Conservation (phyloP, 805 yeast species). For the Wickerhamia fluorescens region DNA sequence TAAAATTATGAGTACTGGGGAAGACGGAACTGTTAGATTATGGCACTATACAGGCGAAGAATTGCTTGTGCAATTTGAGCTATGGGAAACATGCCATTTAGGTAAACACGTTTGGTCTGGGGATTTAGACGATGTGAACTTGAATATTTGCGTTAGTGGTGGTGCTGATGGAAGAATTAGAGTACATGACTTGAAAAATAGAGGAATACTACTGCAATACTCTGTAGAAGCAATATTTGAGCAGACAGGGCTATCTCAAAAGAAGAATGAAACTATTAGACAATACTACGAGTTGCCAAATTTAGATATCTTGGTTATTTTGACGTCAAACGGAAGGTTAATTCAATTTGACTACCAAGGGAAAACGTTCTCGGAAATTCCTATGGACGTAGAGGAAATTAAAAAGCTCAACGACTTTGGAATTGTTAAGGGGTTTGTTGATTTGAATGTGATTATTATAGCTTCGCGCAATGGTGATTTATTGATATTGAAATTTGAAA, state of each 20-base stretch:
- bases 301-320: constrained; percentile 36
- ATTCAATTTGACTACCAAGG: constrained; percentile 21
- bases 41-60: constrained; percentile 48
- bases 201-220: constrained; percentile 12
- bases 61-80: constrained; percentile 33
- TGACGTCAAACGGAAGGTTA: constrained; percentile 57
- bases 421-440: constrained; percentile 33
- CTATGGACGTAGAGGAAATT: constrained; percentile 3
- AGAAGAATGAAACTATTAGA: constrained; percentile 51
- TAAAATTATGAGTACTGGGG: constrained; percentile 61
- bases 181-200: constrained; percentile 43
- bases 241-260: constrained; percentile 17
- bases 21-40: constrained; percentile 76
- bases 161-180: constrained; percentile 90
- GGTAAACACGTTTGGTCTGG: constrained; percentile 89
- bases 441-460: constrained; percentile 21
- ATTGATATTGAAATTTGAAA: constrained; percentile 32
- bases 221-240: constrained; percentile 22
- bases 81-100: constrained; percentile 59
- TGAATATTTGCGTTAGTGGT: constrained; percentile 63
- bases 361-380: constrained; percentile 1
- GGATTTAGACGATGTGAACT: constrained; percentile 39
- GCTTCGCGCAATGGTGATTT: constrained; percentile 35
- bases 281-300: constrained; percentile 44
- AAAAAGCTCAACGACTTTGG: constrained; percentile 32